These are phyloP conservation scores for Styphnolobium japonicum DNA, from an alignment of 306 rosid genomes.

Conservation along the genomic window DNA sequence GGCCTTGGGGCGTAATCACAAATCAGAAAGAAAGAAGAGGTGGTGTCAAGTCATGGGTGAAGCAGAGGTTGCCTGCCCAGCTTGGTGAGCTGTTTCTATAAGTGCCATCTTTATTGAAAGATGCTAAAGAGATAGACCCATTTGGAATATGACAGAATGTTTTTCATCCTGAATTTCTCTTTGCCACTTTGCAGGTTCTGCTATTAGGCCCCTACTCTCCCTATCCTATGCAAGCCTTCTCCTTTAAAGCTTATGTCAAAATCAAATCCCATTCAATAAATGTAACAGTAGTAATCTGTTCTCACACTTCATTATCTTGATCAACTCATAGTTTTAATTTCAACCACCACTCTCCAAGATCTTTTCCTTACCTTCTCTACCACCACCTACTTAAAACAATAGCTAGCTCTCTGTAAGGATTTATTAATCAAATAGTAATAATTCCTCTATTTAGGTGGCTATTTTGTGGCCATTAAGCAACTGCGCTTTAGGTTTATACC, in stretches of 20 bases:
- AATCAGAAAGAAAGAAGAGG: constrained; percentile 37
- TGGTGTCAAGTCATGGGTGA: constrained; percentile 67
- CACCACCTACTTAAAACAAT: not conserved
- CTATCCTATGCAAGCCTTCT: constrained; percentile 3
- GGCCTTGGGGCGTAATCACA: constrained; percentile 34
- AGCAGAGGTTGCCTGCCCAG: constrained; percentile 32
- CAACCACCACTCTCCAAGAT: not conserved
- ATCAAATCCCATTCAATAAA: constrained; percentile 23
- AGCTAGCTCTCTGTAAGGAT: not conserved
- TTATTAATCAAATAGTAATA: constrained; percentile 15
- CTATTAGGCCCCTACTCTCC: constrained; percentile 36
- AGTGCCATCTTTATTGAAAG: constrained; percentile 63
- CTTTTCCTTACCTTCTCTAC: not conserved
- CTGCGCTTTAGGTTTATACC: not conserved
- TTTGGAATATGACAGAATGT: constrained; percentile 48
- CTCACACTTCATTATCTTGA: constrained; percentile 12
- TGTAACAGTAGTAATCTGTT: not conserved
- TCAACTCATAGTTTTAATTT: not conserved
- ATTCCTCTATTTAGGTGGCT: constrained; percentile 20
- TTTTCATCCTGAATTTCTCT: constrained; percentile 30
- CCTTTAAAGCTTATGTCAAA: constrained; percentile 25
- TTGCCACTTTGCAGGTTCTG: constrained; percentile 43
- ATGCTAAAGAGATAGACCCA: constrained; percentile 53
- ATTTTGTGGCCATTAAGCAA: constrained; percentile 28
- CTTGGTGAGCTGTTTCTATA: constrained; percentile 41